Evolutionary conservation across 73 alveolate species (phyloP).

Genomic region (Breviolum minutum): DNA sequence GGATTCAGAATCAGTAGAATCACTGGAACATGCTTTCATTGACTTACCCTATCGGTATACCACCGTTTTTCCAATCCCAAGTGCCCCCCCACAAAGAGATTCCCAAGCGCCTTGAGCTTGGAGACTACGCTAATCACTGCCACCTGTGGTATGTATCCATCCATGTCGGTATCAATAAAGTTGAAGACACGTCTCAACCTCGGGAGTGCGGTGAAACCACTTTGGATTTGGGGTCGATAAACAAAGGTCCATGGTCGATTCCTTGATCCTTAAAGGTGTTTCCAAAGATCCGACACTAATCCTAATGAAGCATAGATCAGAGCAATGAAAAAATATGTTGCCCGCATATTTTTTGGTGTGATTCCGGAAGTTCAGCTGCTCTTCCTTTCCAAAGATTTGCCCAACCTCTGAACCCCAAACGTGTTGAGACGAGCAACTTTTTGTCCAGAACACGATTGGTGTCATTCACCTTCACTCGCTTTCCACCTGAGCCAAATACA

Average conservation of each 20-base stretch:
- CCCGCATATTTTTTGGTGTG: no score
- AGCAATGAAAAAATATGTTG: no score
- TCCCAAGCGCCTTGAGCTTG: constrained; percentile 31
- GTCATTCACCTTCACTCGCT: constrained; percentile 69
- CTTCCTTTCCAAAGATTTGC: neutral
- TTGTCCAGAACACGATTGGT: constrained; percentile 87
- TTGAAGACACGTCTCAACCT: constrained; percentile 91
- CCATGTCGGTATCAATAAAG: constrained; percentile 85
- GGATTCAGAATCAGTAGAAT: no score
- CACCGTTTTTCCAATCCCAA: neutral
- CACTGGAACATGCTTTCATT: neutral
- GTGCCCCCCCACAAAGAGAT: neutral
- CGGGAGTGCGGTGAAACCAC: neutral
- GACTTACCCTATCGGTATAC: no score
- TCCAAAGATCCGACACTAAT: no score
- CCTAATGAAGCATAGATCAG: no score
- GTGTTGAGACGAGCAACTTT: constrained; percentile 4
- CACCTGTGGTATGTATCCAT: constrained; percentile 54
- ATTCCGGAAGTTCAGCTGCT: no score
- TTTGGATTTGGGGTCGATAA: neutral
- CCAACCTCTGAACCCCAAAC: neutral
- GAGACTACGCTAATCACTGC: constrained; percentile 61
- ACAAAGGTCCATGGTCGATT: neutral
- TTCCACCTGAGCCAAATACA: neutral
- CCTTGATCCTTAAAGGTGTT: neutral